phyloP scores from a whole-genome alignment of 2,329 filamentous ascomycete species.

The Trichoderma cornu-damae region DNA sequence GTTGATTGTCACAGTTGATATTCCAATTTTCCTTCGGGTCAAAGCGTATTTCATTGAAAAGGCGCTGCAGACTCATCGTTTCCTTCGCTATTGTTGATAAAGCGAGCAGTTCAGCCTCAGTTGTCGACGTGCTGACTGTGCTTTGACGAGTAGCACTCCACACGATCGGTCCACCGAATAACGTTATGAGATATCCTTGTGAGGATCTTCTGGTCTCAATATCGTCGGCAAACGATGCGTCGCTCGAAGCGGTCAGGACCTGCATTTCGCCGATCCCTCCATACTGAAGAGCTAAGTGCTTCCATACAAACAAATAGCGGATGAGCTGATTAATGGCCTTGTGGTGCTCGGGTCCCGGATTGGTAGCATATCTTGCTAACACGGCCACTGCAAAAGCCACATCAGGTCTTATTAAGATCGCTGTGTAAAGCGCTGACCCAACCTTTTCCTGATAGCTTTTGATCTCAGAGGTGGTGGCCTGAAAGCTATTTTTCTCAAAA shows the following conservation, averaged over 20 bases:
- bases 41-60: neutral
- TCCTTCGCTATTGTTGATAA: neutral
- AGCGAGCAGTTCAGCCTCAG: neutral
- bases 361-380: neutral
- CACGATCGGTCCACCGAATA: neutral
- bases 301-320: neutral
- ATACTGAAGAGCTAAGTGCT: neutral
- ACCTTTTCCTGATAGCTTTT: neutral
- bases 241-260: neutral
- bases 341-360: neutral
- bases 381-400: neutral
- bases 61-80: neutral
- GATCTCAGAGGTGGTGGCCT: neutral
- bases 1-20: neutral
- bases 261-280: neutral
- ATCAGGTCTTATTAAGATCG: neutral
- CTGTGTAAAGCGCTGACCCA: neutral
- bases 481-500: neutral
- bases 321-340: neutral
- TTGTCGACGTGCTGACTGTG: neutral
- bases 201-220: neutral
- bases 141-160: neutral
- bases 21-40: neutral
- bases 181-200: neutral
- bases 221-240: neutral